phyloP scores from a whole-genome alignment of 2,329 filamentous ascomycete species.

The Neonectria ditissima region DNA sequence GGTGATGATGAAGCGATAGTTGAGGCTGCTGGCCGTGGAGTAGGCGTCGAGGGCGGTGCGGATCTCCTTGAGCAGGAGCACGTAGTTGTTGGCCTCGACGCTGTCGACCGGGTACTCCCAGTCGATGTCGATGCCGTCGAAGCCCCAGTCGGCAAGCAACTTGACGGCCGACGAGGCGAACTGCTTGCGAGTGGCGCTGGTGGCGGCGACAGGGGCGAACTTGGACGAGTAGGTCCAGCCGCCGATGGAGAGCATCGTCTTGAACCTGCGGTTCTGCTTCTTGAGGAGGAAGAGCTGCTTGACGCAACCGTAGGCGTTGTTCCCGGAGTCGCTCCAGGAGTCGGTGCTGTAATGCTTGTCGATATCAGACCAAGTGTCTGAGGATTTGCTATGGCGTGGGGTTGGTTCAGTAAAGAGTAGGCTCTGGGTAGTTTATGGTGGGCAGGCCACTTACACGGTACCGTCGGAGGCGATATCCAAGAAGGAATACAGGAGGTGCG shows the following conservation, averaged over 20 bases:
- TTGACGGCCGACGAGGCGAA: constrained; percentile 78
- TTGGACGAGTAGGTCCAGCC: constrained; percentile 78
- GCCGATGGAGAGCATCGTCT: constrained; percentile 83
- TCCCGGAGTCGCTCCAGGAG: constrained; percentile 65
- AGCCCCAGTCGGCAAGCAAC: constrained; percentile 75
- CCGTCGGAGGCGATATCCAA: constrained; percentile 60
- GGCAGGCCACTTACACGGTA: constrained; percentile 54
- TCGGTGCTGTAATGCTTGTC: constrained; percentile 78
- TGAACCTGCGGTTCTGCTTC: constrained; percentile 80
- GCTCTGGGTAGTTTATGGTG: accelerated
- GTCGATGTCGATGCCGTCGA: constrained; percentile 68
- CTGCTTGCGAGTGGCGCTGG: constrained; percentile 67
- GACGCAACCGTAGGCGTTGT: constrained; percentile 80
- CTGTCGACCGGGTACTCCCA: constrained; percentile 64
- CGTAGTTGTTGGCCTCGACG: constrained; percentile 50
- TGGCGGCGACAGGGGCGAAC: constrained; percentile 67
- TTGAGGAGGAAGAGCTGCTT: constrained; percentile 84
- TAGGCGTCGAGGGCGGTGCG: constrained; percentile 58
- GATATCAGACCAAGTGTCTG: constrained; percentile 58
- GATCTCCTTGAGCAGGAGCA: constrained; percentile 38
- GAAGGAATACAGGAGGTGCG: constrained; percentile 77
- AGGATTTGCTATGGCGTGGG: constrained; percentile 41
- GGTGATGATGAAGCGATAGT: constrained; percentile 63
- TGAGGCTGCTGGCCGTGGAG: constrained; percentile 52
- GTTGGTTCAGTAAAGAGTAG: neutral